Base-by-base conservation (phyloP, 208 protist species). In the Trypanosoma mega region DNA sequence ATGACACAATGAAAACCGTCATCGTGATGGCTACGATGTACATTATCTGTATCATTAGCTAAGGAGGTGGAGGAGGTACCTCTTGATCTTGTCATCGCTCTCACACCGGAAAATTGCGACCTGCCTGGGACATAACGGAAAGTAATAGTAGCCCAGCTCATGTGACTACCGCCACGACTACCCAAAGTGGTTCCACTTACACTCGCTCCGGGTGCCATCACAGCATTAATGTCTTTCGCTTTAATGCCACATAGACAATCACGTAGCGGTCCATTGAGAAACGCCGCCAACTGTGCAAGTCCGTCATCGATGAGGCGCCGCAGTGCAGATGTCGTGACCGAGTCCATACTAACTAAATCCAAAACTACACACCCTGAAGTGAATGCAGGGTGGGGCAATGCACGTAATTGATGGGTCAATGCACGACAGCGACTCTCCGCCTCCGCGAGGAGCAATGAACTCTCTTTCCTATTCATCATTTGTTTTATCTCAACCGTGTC, bases 381-480 rank as follows among this genome's bases (percentile, higher is more conserved):
- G 21, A 90, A 50, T 1, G 74, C 57, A 12, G 82, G 80, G 58
- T 90, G 78, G 0, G 80, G 72, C 39, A 88, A 64, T 30, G 44
- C 18, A 56, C 46, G 72, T 56, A 93, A 41, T 30, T 65, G 58
- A 31, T 57, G 33, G 14, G 78, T 88, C n/a, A 81, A 71, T 1
- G 43, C 29, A 26, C 54, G 53, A 51, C 74, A 79, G 5, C 72
- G 34, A 1, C 34, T n/a, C 23, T 49, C 49, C 30, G 80, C 67
- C 33, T 71, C 67, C 5, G 34, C 45, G 48, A 34, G 61, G 48
- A 82, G 20, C 29, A 7, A 3, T 43, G 18, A 7, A n/a, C 23
- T 33, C 50, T 67, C 41, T 11, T 26, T 16, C 29, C 39, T 53
- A 1, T 21, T 18, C 0, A n/a, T 18, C 30, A 52, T 45, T 11